Evolutionary conservation across 2,329 filamentous ascomycete genomes (phyloP), one percentile per base, ranked within the genome.

Genomic region (Colletotrichum lupini): DNA sequence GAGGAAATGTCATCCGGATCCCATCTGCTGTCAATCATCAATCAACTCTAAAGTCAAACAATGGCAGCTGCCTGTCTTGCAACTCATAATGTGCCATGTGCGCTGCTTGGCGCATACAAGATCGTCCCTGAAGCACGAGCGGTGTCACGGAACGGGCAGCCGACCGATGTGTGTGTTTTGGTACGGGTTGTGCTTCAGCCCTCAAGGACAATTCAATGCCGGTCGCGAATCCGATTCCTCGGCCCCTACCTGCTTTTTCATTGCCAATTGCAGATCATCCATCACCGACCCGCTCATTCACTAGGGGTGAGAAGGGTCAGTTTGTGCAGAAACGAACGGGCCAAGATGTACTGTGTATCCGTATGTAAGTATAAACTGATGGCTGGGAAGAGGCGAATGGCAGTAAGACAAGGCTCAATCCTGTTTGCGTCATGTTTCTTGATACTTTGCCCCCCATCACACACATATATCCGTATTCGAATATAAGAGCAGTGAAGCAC

Each of bases 51-150:
- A 61, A 53, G 28, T 62, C 52, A 32, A 52, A 32, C 56, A 24
- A 46, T 62, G 71, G 35, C 46, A 53, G 28, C 16, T 57, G 24
- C 22, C 24, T 56, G 56, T 71, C 52, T 73, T 55, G 71, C 67
- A 73, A 73, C 71, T 57, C 22, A 11, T 37, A 28, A 22, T 46
- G 71, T 73, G 61, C 71, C 71, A 71, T 71, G 71, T 73, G 61
- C 67, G 42, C 37, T 61, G 35, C 74, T 76, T 76, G 74, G 74
- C 69, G 67, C 69, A 58, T 75, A 67, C 69, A 75, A 65, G 69
- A 75, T 71, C 63, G 67, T 63, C 67, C 19, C 57, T 75, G 74
- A 76, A 67, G 73, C 74, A 75, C 62, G 46, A 68, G 61, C 42
- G 72, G 66, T 72, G 74, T 75, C 68, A 74, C 74, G 73, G 73